phyloP scores from a whole-genome alignment of 2,329 filamentous ascomycete species.

The Curvularia lunata region DNA sequence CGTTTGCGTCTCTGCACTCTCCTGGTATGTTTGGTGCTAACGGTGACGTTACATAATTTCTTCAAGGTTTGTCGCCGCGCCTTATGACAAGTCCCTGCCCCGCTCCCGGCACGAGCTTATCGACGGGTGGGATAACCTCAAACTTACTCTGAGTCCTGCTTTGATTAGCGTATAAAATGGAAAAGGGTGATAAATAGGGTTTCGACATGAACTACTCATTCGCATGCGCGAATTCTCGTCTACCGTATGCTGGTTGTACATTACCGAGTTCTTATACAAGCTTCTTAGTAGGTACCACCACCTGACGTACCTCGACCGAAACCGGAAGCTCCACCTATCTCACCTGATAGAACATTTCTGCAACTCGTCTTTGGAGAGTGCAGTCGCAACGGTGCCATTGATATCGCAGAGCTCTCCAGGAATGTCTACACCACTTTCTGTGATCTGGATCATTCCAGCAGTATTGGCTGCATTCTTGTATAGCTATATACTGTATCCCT shows the following conservation, averaged over 20 bases:
- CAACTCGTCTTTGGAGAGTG: neutral
- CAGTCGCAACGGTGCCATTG: neutral
- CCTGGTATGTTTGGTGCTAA: neutral
- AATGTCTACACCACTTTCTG: neutral
- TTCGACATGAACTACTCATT: neutral
- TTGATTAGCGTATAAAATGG: neutral
- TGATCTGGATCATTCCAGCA: neutral
- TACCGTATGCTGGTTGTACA: neutral
- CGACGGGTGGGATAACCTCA: neutral
- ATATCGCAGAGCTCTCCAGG: neutral
- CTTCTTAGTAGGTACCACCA: neutral
- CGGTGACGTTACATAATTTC: neutral
- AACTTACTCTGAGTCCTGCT: neutral
- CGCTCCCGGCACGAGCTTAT: neutral
- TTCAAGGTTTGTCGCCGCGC: neutral
- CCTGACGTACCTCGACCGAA: neutral
- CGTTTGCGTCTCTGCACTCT: neutral
- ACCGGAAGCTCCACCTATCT: neutral
- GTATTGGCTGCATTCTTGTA: slow-evolving; percentile 2
- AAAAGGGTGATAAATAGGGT: neutral
- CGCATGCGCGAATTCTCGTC: neutral
- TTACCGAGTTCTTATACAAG: neutral
- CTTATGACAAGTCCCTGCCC: neutral
- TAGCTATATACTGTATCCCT: neutral
- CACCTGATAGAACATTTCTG: neutral